A percentile compares a stretch with the other conserved stretches of the same genome.
Conservation (phyloP, 495 filamentous ascomycete species). For the Lasiosphaeria hispida region DNA sequence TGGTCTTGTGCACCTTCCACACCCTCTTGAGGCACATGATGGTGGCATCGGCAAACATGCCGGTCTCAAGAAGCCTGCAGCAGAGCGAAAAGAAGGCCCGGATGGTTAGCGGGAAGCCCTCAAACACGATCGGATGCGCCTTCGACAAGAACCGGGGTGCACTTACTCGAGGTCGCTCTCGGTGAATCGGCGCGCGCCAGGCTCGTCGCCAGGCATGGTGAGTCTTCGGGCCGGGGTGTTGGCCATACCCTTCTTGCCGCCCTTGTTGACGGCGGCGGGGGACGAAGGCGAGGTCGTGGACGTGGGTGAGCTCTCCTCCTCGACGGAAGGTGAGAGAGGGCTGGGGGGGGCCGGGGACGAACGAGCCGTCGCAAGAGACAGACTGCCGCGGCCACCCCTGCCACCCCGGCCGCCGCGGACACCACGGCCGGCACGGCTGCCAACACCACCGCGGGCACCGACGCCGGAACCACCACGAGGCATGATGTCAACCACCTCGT, state of each 20-base stretch:
- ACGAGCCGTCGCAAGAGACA: not conserved
- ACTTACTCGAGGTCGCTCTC: not conserved
- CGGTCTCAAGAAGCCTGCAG: constrained; percentile 14
- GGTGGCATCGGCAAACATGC: constrained; percentile 14
- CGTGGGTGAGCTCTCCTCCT: no score
- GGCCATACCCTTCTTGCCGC: not conserved
- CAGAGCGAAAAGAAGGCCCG: not conserved
- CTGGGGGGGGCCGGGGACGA: not conserved
- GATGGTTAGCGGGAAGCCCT: not conserved
- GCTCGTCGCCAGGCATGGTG: not conserved
- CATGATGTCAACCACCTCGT: not conserved
- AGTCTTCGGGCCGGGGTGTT: not conserved
- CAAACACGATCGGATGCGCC: not conserved
- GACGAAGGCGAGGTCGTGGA: not conserved
- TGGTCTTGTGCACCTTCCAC: constrained; percentile 25
- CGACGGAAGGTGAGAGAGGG: not conserved
- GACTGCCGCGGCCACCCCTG: not conserved
- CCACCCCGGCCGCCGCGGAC: not conserved
- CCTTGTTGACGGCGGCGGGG: not conserved
- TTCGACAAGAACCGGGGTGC: no score
- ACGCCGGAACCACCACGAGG: not conserved
- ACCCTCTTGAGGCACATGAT: constrained; percentile 7
- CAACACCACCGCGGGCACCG: not conserved
- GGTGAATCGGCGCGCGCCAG: not conserved
- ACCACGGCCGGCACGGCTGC: not conserved